Evolutionary conservation across 441 rosid species (phyloP).

Genomic region (Pelargonium cotyledonis): DNA sequence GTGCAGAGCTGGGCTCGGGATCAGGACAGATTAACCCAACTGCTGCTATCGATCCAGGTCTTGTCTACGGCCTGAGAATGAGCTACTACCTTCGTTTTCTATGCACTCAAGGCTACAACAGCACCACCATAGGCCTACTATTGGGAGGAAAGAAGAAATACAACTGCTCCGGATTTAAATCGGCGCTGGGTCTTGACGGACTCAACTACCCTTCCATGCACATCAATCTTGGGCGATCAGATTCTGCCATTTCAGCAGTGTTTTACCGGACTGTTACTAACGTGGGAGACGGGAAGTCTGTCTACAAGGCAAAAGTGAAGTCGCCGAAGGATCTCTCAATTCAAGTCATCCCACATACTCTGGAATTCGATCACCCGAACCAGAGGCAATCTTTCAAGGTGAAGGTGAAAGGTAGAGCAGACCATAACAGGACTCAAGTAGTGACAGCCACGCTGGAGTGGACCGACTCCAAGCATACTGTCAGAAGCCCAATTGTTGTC

Average conservation of each 20-base stretch:
- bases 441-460: constrained; percentile 55
- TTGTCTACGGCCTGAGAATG: constrained; percentile 38
- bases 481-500: constrained; percentile 55
- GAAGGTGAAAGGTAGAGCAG: constrained; percentile 34
- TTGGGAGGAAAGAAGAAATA: constrained; percentile 37
- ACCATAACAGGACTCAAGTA: constrained; percentile 18
- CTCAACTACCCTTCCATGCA: constrained; percentile 65
- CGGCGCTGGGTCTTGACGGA: constrained; percentile 43
- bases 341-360: constrained; percentile 31
- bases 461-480: constrained; percentile 47
- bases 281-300: constrained; percentile 33
- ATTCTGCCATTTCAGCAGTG: constrained; percentile 26
- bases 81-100: constrained; percentile 40
- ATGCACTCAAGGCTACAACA: constrained; percentile 52
- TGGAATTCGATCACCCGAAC: constrained; percentile 24
- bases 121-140: constrained; percentile 40
- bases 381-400: constrained; percentile 41
- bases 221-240: constrained; percentile 21
- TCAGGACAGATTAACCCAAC: constrained; percentile 58
- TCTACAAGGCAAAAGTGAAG: constrained; percentile 34
- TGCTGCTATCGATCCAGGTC: constrained; percentile 48
- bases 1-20: constrained; percentile 45
- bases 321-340: constrained; percentile 36
- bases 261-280: constrained; percentile 46
- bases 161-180: constrained; percentile 45